Evolutionary conservation across 2,329 filamentous ascomycete species (phyloP).

Genomic region (Epichloe amarillans): DNA sequence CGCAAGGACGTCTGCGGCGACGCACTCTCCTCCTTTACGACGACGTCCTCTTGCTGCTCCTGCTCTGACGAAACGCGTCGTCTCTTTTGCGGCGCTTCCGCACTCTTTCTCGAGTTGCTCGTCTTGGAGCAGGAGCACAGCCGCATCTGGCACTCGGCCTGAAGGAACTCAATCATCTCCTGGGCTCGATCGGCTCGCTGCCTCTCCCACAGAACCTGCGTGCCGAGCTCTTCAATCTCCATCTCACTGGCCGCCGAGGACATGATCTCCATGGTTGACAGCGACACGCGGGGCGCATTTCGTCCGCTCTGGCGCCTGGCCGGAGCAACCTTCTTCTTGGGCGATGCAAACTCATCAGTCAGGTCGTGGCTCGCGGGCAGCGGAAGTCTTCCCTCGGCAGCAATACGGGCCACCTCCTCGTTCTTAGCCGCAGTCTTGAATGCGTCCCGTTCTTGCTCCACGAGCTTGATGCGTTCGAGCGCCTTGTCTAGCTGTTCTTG

Average conservation of each 20-base stretch:
- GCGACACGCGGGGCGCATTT: constrained; percentile 31
- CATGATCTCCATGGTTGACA: constrained; percentile 35
- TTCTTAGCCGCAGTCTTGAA: constrained; percentile 59
- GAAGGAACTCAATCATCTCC: constrained; percentile 63
- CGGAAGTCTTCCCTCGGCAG: constrained; percentile 56
- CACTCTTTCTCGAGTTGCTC: constrained; percentile 8
- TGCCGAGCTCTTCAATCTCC: constrained; percentile 44
- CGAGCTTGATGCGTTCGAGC: constrained; percentile 46
- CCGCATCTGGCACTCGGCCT: constrained; percentile 58
- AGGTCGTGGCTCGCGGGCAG: constrained; percentile 41
- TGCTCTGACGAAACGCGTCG: constrained; percentile 6
- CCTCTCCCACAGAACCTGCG: constrained; percentile 43
- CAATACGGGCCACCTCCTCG: constrained; percentile 59
- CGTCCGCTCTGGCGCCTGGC: constrained; percentile 16
- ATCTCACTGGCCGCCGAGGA: constrained; percentile 42
- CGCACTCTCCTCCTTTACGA: constrained; percentile 16
- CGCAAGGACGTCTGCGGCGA: constrained; percentile 13
- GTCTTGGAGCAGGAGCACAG: constrained; percentile 47
- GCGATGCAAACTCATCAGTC: constrained; percentile 50
- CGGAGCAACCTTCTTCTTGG: constrained; percentile 29
- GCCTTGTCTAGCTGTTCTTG: constrained; percentile 56
- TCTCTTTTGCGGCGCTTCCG: constrained; percentile 10
- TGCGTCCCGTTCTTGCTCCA: constrained; percentile 63
- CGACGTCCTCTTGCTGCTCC: neutral
- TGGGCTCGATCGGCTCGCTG: constrained; percentile 54